Base-by-base conservation (phyloP, 1,284 basidiomycete genomes). In the Garcileccinum viscosum region DNA sequence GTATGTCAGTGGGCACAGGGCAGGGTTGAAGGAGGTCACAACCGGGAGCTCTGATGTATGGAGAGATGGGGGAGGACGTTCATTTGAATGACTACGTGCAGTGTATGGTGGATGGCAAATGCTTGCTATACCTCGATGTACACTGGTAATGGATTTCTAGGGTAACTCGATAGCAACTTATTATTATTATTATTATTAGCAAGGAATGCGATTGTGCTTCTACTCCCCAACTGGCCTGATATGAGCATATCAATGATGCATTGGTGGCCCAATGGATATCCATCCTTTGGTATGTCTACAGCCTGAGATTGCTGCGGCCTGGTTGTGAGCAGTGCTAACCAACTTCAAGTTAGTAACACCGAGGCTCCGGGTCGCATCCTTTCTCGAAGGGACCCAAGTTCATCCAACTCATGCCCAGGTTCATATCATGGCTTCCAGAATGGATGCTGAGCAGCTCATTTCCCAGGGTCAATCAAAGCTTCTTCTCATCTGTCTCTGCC, bases 151-250 rank as follows among this genome's bases (percentile, higher is more conserved):
- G 38, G 15, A 3, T 15, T 50, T 24, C 47, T 27, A 50, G 47
- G 11, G 44, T 50, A 50, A 50, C 47, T 50, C 24, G 47, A 50
- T 50, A 77, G 64, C n/a, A n/a, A n/a, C n/a, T n/a, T n/a, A n/a
- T n/a, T n/a, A n/a, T n/a, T n/a, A n/a, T n/a, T n/a, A n/a, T n/a
- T n/a, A n/a, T n/a, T n/a, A n/a, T n/a, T n/a, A n/a, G n/a, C 67
- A 63, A 76, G 63, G 63, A 64, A 71, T 69, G 74, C 63, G 68
- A 80, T 80, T 80, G 27, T 53, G 50, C 50, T 24, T 56, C 53
- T 32, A 58, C 19, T 32, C 53, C 53, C 19, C 53, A 58, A 30
- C 19, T n/a, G 24, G 40, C 60, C n/a, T 35, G 58, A 59, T 59
- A 24, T 27, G 33, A 24, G n/a, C 32, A 14, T n/a, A 33, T 33